A percentile compares a stretch with the other conserved stretches of the same genome.
These are phyloP conservation scores for Rhynchospora pubera DNA, from an alignment of 176 grass and related monocot genomes.

Conservation along the genomic window DNA sequence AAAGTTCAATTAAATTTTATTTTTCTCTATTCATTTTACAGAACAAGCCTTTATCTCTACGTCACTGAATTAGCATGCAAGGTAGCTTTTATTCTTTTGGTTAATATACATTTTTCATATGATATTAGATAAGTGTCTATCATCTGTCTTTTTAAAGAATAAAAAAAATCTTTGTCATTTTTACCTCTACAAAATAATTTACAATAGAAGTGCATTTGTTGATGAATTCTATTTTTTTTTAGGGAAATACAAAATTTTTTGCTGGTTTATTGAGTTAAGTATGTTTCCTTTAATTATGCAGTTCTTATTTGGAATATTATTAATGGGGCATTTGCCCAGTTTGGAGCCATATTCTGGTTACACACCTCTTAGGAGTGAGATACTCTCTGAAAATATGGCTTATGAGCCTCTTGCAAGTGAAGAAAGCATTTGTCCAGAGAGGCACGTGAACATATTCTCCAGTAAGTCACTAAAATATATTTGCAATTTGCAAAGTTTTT, in stretches of 20 bases:
- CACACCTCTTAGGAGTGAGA: slow-evolving; percentile 58
- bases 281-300: slow-evolving; percentile 28
- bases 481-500: neutral
- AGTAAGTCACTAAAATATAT: slow-evolving; percentile 44
- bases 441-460: slow-evolving; percentile 49
- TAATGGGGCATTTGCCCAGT: slow-evolving; percentile 77
- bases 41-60: slow-evolving; percentile 78
- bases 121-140: neutral
- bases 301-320: slow-evolving; percentile 82
- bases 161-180: slow-evolving; percentile 2
- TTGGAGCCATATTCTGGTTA: slow-evolving; percentile 82
- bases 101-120: neutral
- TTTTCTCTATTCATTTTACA: slow-evolving; percentile 38
- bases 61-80: slow-evolving; percentile 61
- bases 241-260: neutral
- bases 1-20: slow-evolving; percentile 15
- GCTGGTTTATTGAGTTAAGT: neutral
- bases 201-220: neutral
- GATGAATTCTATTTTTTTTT: neutral
- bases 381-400: slow-evolving; percentile 43
- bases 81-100: slow-evolving; percentile 37
- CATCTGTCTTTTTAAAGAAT: neutral
- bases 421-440: slow-evolving; percentile 91
- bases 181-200: neutral
- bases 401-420: slow-evolving; percentile 76